Conservation (phyloP, 805 yeast genomes). For the Ogataea zsoltii region DNA sequence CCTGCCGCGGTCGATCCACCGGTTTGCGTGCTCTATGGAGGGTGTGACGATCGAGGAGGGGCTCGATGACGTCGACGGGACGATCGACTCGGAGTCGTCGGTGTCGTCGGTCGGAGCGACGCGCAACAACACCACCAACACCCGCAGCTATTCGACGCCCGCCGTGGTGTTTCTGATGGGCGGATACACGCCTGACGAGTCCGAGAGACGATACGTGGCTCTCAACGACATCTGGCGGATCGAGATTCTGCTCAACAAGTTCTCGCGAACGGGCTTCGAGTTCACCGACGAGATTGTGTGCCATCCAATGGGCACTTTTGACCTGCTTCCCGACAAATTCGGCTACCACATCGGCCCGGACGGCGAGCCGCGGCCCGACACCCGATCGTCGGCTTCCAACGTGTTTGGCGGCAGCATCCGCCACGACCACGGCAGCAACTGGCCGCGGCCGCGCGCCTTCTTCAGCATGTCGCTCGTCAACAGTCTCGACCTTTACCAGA, state of each 20-base stretch:
- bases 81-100: slow-evolving; percentile 7
- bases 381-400: slow-evolving; percentile 1
- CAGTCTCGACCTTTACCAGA: slow-evolving; percentile 2
- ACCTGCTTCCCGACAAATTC: slow-evolving; percentile 20
- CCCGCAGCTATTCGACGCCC: slow-evolving; percentile 22
- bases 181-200: slow-evolving; percentile 43
- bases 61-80: slow-evolving; percentile 17
- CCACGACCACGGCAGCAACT: slow-evolving; percentile 19
- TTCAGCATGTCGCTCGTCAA: slow-evolving; percentile 27
- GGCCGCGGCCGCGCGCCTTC: slow-evolving; percentile 37
- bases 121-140: not conserved
- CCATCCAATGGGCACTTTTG: slow-evolving; percentile 34
- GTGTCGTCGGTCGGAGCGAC: slow-evolving; percentile 1
- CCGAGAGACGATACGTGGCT: slow-evolving; percentile 29
- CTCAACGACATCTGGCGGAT: slow-evolving; percentile 37
- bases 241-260: slow-evolving; percentile 34
- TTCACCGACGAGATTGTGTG: slow-evolving; percentile 33
- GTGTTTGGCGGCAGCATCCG: slow-evolving; percentile 28
- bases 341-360: slow-evolving; percentile 21
- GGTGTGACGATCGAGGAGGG: slow-evolving; percentile 33
- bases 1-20: slow-evolving; percentile 30
- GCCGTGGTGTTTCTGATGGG: slow-evolving; percentile 47
- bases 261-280: slow-evolving; percentile 30
- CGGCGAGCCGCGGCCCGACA: slow-evolving; percentile 18
- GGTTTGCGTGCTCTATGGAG: slow-evolving; percentile 34